Conservation (phyloP, 257 asterid species). For the Oldenlandia corymbosa region DNA sequence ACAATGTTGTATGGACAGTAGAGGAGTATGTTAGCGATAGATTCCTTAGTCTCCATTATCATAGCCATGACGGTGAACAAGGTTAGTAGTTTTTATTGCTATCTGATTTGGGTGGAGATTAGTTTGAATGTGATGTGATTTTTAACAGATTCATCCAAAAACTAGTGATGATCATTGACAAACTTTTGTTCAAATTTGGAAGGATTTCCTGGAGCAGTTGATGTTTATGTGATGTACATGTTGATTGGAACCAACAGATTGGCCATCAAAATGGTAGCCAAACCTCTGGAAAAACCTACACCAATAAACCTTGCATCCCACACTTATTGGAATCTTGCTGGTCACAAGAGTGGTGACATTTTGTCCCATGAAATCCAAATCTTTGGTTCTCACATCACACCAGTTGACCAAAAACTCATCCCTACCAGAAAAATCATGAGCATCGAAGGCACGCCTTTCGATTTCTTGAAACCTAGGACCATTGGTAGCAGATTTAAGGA, state of each 20-base stretch:
- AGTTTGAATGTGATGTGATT: too few relatives aligned
- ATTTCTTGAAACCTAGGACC: constrained; percentile 41
- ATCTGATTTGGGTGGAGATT: too few relatives aligned
- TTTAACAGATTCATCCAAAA: too few relatives aligned
- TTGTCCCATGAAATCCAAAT: constrained; percentile 55
- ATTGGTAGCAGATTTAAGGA: constrained; percentile 45
- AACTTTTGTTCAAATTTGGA: neutral
- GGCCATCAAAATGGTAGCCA: constrained; percentile 57
- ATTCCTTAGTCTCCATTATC: constrained; percentile 51
- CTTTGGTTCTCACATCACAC: constrained; percentile 51
- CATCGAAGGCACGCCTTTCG: constrained; percentile 50
- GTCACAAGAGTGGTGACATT: constrained; percentile 61
- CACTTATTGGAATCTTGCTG: constrained; percentile 81
- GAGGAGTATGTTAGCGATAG: constrained; percentile 28
- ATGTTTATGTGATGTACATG: constrained; percentile 56
- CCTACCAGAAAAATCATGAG: constrained; percentile 58
- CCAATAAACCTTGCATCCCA: constrained; percentile 82
- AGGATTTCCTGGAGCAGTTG: constrained; percentile 74
- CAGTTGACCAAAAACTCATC: constrained; percentile 51
- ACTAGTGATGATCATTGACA: too few relatives aligned
- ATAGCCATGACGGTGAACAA: constrained; percentile 72
- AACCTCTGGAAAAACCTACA: constrained; percentile 48
- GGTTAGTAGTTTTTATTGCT: too few relatives aligned
- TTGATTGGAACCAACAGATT: constrained; percentile 38
- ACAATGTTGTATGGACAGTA: constrained; percentile 60